Percentiles rank a stretch among this genome's conserved stretches.
phyloP scores from a whole-genome alignment of 2,329 filamentous ascomycete species.

The Arthrinium phaeospermum region DNA sequence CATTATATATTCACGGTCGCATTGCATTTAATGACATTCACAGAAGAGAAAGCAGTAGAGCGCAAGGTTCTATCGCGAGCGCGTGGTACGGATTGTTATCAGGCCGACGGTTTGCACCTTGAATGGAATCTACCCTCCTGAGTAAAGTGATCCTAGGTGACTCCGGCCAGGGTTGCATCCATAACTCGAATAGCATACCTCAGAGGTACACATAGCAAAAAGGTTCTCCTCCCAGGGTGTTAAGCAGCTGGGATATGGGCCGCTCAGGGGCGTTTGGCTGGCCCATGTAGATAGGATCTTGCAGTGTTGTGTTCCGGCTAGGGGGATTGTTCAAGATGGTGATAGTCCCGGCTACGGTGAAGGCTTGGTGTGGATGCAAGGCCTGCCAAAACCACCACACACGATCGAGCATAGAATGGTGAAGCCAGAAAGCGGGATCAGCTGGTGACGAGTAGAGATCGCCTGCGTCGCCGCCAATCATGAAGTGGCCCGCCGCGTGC shows the following conservation, averaged over 20 bases:
- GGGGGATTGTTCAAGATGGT: slow-evolving; percentile 35
- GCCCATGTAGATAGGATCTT: slow-evolving; percentile 33
- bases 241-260: slow-evolving; percentile 27
- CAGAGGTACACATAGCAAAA: slow-evolving; percentile 32
- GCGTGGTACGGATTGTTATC: too few relatives aligned
- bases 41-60: too few relatives aligned
- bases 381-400: slow-evolving; percentile 37
- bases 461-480: slow-evolving; percentile 34
- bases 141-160: too few relatives aligned
- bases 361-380: slow-evolving; percentile 25
- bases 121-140: too few relatives aligned
- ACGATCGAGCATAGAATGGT: slow-evolving; percentile 35
- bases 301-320: slow-evolving; percentile 32
- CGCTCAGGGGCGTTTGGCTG: slow-evolving; percentile 20
- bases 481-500: slow-evolving; percentile 37
- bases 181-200: neutral
- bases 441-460: slow-evolving; percentile 33
- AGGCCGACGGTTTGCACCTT: too few relatives aligned
- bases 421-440: slow-evolving; percentile 35
- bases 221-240: slow-evolving; percentile 28
- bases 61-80: too few relatives aligned
- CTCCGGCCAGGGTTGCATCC: too few relatives aligned
- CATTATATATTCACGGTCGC: neutral
- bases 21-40: neutral
- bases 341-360: slow-evolving; percentile 33